Evolutionary conservation across 2,329 filamentous ascomycete genomes (phyloP).

Genomic region (Thielaviopsis cerberus): DNA sequence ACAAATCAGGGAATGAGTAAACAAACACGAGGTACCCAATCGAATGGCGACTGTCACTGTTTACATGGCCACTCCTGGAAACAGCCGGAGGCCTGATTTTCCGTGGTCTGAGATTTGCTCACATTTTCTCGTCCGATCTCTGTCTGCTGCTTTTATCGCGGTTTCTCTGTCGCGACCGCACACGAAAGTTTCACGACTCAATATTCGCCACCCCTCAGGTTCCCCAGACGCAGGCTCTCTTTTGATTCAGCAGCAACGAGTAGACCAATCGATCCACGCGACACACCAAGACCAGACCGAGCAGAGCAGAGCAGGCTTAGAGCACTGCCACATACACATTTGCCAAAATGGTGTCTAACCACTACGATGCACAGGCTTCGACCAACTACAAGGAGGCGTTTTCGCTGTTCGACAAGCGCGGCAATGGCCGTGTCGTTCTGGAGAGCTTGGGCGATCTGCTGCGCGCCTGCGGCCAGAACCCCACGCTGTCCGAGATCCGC

Average conservation of each 20-base stretch:
- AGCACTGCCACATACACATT: background rate
- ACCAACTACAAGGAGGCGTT: constrained; percentile 99
- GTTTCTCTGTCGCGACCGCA: background rate
- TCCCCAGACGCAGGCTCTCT: background rate
- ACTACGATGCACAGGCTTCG: constrained; percentile 41
- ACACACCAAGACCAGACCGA: background rate
- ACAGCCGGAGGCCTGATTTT: background rate
- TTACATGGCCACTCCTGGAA: background rate
- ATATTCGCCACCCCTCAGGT: background rate
- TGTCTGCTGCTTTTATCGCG: background rate
- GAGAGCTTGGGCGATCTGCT: constrained; percentile 83
- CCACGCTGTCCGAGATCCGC: constrained; percentile 77
- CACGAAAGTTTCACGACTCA: background rate
- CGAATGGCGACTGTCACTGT: background rate
- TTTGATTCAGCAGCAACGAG: background rate
- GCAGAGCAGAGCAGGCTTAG: background rate
- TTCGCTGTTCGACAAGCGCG: constrained; percentile 98
- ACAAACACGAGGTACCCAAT: background rate
- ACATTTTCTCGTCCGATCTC: background rate
- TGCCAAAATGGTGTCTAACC: constrained; percentile 24
- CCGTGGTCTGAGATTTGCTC: background rate
- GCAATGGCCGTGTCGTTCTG: constrained; percentile 75
- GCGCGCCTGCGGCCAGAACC: constrained; percentile 93
- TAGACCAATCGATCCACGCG: background rate
- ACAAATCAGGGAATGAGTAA: background rate